Evolutionary conservation across 73 alveolate genomes (phyloP).

Genomic region (Symbiodinium pilosum): DNA sequence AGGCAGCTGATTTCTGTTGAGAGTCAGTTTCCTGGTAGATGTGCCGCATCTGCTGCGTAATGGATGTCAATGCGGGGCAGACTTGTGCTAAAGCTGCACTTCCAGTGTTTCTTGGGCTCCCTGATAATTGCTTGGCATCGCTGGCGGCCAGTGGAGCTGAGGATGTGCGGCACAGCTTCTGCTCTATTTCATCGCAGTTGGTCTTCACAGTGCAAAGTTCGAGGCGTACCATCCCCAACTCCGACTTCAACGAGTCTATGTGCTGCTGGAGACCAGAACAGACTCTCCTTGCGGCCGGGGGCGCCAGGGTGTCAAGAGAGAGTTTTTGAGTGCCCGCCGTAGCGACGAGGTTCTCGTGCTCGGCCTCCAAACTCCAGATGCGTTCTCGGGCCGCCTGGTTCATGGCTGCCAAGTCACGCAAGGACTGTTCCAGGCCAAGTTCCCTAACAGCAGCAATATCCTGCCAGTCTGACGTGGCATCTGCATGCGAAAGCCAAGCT

Average conservation of each 20-base stretch:
- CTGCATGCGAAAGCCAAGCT: slow-evolving; percentile 20
- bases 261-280: neutral
- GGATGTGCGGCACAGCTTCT: neutral
- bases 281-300: too few relatives aligned
- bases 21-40: slow-evolving; percentile 18
- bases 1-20: neutral
- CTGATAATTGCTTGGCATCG: neutral
- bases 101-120: neutral
- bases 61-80: slow-evolving; percentile 25
- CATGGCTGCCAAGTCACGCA: slow-evolving; percentile 33
- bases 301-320: too few relatives aligned
- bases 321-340: too few relatives aligned
- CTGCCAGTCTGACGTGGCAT: neutral
- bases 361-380: neutral
- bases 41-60: slow-evolving; percentile 18
- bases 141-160: neutral
- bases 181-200: neutral
- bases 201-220: neutral
- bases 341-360: neutral
- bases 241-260: slow-evolving; percentile 1
- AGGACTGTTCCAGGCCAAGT: slow-evolving; percentile 24
- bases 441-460: slow-evolving; percentile 52
- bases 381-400: neutral
- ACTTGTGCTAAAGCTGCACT: neutral
- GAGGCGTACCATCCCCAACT: neutral